Evolutionary conservation across 169 alveolate species (phyloP), one percentile per base, ranked within the genome.

Genomic region (Plasmodium yoelii): DNA sequence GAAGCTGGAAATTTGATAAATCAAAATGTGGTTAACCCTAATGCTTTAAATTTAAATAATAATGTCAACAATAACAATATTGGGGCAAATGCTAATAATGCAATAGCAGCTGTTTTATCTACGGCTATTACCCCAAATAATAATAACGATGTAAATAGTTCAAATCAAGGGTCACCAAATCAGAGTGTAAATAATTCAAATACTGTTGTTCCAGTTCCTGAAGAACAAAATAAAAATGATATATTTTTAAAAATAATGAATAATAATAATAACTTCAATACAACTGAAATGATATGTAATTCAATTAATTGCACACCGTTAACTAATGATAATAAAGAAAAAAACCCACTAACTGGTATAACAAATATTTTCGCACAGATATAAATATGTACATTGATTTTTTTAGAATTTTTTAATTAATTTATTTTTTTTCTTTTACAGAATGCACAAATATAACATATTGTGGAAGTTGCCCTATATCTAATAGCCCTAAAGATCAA

Each of bases 381-480:
- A 18, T 12, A 19, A n/a, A 60, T 60, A 60, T 60, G 0, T 12
- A 18, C 26, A 19, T 60, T 12, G 1, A 19, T 60, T 12, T n/a
- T 22, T 0, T 34, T 3, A 28, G 4, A 4, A 34, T 34, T 34
- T 34, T 34, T 34, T 34, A 34, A 34, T 34, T 34, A 34, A 34
- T 34, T 34, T 3, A 3, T n/a, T 57, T 49, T 73, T 42, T 49
- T 44, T 61, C 34, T 68, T 59, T 59, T 82, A 19, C 47, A 82
- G 90, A 82, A 9, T 82, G 90, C 73, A 44, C 84, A 82, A 82
- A 82, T 68, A 18, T 82, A 65, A 34, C 82, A 61, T 82, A 67
- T 56, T 82, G 90, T 24, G 70, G 86, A 18, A 71, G 60, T 13
- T 82, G 90, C 34, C 12, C 84, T 46, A 67, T 82, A 67, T 55